phyloP scores from a whole-genome alignment of 305 asterid genomes.

The Petunia hybrid region DNA sequence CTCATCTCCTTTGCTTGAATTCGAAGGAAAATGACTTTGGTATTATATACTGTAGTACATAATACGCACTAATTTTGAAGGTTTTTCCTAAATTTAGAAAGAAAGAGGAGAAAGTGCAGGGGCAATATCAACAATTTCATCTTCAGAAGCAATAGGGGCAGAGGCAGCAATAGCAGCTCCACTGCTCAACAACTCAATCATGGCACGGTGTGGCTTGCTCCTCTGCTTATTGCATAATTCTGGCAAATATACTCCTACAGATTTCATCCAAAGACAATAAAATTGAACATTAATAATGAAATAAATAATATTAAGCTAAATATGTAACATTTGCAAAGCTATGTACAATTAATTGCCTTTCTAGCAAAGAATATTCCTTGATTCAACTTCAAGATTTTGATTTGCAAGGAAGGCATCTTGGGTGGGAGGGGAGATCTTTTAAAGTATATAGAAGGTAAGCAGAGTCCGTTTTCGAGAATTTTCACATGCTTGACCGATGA shows the following conservation, averaged over 20 bases:
- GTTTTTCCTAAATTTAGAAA: background rate
- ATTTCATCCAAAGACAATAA: background rate
- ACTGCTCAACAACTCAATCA: slow-evolving; percentile 37
- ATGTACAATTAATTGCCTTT: background rate
- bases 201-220: slow-evolving; percentile 37
- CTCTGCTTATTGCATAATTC: slow-evolving; percentile 39
- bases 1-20: background rate
- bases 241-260: slow-evolving; percentile 43
- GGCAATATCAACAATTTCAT: slow-evolving; percentile 1
- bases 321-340: background rate
- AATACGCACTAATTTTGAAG: background rate
- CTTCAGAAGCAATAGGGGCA: slow-evolving; percentile 6
- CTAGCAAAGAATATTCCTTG: slow-evolving; percentile 12
- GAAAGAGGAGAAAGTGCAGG: slow-evolving; percentile 19
- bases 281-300: background rate
- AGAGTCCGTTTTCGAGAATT: too few relatives aligned
- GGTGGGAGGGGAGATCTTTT: too few relatives aligned
- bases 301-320: background rate
- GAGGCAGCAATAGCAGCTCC: slow-evolving; percentile 34
- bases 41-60: background rate
- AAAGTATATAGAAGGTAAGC: too few relatives aligned
- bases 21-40: background rate
- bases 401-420: slow-evolving; percentile 26
- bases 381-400: slow-evolving; percentile 15
- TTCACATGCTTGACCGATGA: too few relatives aligned